These are phyloP conservation scores for Neospermospora avenae DNA, from an alignment of 2,329 filamentous ascomycete species.

Conservation along the genomic window DNA sequence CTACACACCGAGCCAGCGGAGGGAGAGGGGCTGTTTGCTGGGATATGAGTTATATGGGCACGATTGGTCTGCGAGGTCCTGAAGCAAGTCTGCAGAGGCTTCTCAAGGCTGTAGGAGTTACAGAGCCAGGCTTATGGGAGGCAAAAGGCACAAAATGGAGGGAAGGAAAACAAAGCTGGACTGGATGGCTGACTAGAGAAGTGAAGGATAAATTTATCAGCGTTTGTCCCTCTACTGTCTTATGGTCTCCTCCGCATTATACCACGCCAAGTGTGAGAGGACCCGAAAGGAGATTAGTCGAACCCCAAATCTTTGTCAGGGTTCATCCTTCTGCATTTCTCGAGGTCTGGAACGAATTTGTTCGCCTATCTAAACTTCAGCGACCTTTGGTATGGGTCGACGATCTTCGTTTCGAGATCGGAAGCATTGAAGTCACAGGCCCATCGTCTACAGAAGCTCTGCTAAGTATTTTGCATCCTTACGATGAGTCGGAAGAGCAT, in stretches of 20 bases:
- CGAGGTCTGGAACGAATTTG: slow-evolving; percentile 59
- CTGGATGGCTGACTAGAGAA: slow-evolving; percentile 57
- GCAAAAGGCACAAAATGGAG: slow-evolving; percentile 69
- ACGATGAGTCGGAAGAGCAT: slow-evolving; percentile 40
- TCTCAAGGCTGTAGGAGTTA: slow-evolving; percentile 62
- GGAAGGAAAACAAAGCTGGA: slow-evolving; percentile 53
- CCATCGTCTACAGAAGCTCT: slow-evolving; percentile 79
- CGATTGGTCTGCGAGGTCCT: slow-evolving; percentile 71
- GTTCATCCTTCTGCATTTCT: slow-evolving; percentile 79
- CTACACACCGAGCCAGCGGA: slow-evolving; percentile 76
- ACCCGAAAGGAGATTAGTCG: slow-evolving; percentile 39
- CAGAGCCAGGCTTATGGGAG: slow-evolving; percentile 59
- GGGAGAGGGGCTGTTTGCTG: slow-evolving; percentile 77
- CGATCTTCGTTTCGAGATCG: slow-evolving; percentile 68
- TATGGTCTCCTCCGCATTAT: slow-evolving; percentile 59
- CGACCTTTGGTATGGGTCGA: slow-evolving; percentile 60
- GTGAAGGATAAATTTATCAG: slow-evolving; percentile 49
- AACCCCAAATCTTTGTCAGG: slow-evolving; percentile 60
- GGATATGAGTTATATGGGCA: slow-evolving; percentile 94
- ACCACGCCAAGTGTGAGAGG: slow-evolving; percentile 20
- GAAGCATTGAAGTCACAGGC: slow-evolving; percentile 66
- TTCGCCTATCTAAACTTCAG: slow-evolving; percentile 56
- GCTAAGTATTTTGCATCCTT: slow-evolving; percentile 61
- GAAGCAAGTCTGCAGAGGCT: slow-evolving; percentile 61
- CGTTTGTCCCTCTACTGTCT: slow-evolving; percentile 68